A percentile compares a stretch with the other conserved stretches of the same genome.
phyloP scores from a whole-genome alignment of 2,329 filamentous ascomycete genomes.

The Coleophoma cylindrospora region DNA sequence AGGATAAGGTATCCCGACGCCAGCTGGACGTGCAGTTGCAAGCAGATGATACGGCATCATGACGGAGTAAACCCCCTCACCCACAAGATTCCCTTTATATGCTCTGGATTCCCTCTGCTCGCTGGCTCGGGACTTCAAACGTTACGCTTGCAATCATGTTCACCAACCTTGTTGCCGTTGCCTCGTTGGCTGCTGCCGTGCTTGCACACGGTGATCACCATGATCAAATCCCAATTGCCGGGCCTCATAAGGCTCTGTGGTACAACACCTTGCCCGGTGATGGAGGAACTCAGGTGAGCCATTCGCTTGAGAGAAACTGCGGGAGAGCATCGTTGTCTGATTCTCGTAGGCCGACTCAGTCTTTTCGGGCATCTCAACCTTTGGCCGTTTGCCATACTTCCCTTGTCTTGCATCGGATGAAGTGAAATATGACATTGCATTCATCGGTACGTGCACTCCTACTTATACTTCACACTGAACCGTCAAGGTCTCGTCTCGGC shows the following conservation, averaged over 20 bases:
- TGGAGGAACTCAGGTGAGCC: conserved; percentile 70
- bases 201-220: conserved; percentile 92
- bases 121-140: neutral
- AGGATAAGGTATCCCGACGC: conserved; percentile 6
- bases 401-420: conserved; percentile 68
- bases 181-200: conserved; percentile 49
- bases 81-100: too few relatives aligned
- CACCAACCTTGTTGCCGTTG: conserved; percentile 16
- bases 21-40: too few relatives aligned
- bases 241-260: conserved; percentile 73
- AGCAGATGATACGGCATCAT: conserved; percentile 10
- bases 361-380: conserved; percentile 84
- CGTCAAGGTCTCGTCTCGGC: conserved; percentile 9
- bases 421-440: conserved; percentile 78
- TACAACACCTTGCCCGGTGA: conserved; percentile 80
- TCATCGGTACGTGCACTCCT: conserved; percentile 54
- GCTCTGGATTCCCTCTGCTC: neutral
- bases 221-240: conserved; percentile 36
- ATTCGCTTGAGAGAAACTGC: neutral
- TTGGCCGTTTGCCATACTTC: conserved; percentile 72
- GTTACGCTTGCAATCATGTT: conserved; percentile 18
- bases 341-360: conserved; percentile 69
- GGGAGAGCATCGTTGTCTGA: conserved; percentile 7
- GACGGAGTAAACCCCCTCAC: conserved; percentile 11
- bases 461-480: conserved; percentile 2